phyloP scores from a whole-genome alignment of 441 rosid species.

The Mallotus repandus region DNA sequence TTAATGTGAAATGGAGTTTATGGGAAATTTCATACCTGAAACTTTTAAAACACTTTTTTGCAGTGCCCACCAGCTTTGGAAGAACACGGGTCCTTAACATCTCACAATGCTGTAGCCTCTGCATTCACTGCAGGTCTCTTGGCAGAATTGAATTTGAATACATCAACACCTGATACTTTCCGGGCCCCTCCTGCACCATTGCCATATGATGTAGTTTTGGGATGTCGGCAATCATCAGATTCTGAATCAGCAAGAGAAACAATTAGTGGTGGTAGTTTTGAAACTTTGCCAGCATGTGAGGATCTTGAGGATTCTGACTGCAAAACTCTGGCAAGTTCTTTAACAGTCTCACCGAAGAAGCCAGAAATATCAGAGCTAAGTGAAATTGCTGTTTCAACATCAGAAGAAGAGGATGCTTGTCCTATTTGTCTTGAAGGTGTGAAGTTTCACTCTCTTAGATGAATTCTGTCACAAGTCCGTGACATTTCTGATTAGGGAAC shows the following conservation, averaged over 20 bases:
- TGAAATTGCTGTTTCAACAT: constrained; percentile 34
- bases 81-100: constrained; percentile 59
- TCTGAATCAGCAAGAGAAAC: constrained; percentile 45
- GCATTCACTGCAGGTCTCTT: constrained; percentile 65
- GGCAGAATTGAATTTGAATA: constrained; percentile 55
- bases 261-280: constrained; percentile 44
- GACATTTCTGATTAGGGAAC: neutral
- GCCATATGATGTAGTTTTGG: constrained; percentile 62
- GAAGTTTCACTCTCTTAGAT: constrained; percentile 1
- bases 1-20: neutral
- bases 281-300: constrained; percentile 41
- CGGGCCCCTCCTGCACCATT: constrained; percentile 74
- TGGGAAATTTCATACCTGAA: constrained; percentile 8
- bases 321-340: constrained; percentile 40
- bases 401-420: constrained; percentile 80
- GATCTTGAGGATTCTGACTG: constrained; percentile 53
- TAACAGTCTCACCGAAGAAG: constrained; percentile 38
- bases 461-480: neutral
- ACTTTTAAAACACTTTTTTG: constrained; percentile 23
- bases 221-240: constrained; percentile 43
- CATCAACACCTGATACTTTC: constrained; percentile 75
- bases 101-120: constrained; percentile 50
- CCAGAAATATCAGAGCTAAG: constrained; percentile 43
- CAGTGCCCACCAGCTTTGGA: constrained; percentile 75
- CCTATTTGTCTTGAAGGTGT: constrained; percentile 97